Base-by-base conservation (phyloP, 2,329 filamentous ascomycete genomes). In the Lachnellula occidentalis region DNA sequence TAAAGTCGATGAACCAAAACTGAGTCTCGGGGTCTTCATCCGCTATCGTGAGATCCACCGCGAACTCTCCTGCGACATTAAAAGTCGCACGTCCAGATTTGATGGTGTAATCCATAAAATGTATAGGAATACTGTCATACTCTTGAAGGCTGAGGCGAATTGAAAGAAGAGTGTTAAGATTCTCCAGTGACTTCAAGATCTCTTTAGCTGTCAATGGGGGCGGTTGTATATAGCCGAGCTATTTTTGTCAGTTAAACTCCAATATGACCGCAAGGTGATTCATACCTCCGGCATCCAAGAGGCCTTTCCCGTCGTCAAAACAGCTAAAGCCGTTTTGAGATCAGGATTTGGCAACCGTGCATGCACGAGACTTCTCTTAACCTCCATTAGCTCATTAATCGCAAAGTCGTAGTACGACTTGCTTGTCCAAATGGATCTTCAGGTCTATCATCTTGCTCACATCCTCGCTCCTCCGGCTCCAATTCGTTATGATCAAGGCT, bases 1-100 rank as follows among this genome's bases (percentile, higher is more conserved):
- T 83, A 64, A 97, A 85, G 69, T 97, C 92, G 58, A 97, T 88
- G 67, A 97, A 96, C 78, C 88, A 96, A 67, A 95, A 95, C 64
- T 95, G 92, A 51, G 88, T 87, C 34, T 84, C 77, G 17, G 85
- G 82, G 61, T 94, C 87, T 67, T 97, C 92, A 62, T 92, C 87
- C 17, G 88, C 90, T 59, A 97, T 88, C 1, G 91, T 92, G 50
- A 99, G 79, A 68, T 97, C 94, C 19, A 97, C 82, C 69, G 97
- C 92, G 64, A 96, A 96, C 69, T 97, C 92, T 51, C 82, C 82
- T 2, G 82, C 75, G 1, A 97, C 88, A 46, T 76, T 81, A 70
- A 99, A 99, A 0, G 91, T 97, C 6, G 88, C 92, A 48, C 92
- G 84, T n/a, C 95, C 94, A 50, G 90, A 88, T 50, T 81, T 80